Conservation (phyloP, 257 asterid species). For the Lycium barbarum region DNA sequence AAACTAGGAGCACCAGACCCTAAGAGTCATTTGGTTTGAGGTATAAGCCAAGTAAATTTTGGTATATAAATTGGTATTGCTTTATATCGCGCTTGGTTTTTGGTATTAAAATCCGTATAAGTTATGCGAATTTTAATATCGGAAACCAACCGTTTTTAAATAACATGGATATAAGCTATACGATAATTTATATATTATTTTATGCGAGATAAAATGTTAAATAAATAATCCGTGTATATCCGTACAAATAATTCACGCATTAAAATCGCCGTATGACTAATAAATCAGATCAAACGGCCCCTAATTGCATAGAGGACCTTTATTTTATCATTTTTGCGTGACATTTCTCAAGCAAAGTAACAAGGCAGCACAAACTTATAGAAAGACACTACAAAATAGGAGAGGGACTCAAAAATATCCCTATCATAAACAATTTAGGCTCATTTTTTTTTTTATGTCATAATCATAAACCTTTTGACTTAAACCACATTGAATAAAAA, state of each 20-base stretch:
- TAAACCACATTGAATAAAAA: slow-evolving; percentile 6
- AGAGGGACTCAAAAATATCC: slow-evolving; percentile 21
- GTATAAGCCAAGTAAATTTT: background rate
- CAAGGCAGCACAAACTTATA: slow-evolving; percentile 13
- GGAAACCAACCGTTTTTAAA: background rate
- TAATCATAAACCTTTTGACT: slow-evolving; percentile 39
- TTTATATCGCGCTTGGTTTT: background rate
- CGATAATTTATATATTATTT: background rate
- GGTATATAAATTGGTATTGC: background rate
- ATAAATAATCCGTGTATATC: background rate
- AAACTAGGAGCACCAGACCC: background rate
- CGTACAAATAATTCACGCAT: no score
- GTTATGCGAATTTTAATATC: background rate
- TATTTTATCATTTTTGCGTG: background rate
- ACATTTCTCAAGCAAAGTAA: background rate
- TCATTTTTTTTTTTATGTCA: slow-evolving; percentile 38
- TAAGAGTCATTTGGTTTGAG: background rate
- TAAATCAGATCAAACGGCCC: background rate
- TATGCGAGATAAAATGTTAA: background rate
- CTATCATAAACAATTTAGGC: slow-evolving; percentile 30
- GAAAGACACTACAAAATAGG: slow-evolving; percentile 13
- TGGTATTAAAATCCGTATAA: background rate
- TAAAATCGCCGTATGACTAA: no score
- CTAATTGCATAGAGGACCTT: background rate
- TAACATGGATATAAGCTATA: background rate